Evolutionary conservation across 169 alveolate genomes (phyloP).

Genomic region (Neospora caninum): DNA sequence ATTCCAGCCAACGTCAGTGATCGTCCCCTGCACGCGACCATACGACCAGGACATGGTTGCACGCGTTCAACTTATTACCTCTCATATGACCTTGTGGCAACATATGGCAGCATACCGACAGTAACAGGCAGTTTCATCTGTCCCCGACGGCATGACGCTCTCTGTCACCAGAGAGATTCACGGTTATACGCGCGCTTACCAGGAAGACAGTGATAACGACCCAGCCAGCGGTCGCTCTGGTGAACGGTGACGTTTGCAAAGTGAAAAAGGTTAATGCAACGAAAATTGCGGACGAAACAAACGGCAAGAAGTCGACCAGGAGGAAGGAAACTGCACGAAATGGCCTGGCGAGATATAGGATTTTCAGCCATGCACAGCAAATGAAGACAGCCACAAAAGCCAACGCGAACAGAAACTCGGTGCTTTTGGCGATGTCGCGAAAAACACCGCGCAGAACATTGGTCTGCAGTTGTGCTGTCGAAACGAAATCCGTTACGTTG

Average conservation of each 20-base stretch:
- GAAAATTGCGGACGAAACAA: not conserved
- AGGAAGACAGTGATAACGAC: not conserved
- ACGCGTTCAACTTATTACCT: not conserved
- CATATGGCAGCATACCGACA: not conserved
- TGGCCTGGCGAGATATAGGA: not conserved
- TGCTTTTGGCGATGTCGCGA: conserved; percentile 48
- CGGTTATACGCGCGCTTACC: not conserved
- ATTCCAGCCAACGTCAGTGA: conserved; percentile 40
- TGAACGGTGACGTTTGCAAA: not conserved
- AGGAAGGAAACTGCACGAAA: not conserved
- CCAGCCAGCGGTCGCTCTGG: not conserved
- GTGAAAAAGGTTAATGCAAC: not conserved
- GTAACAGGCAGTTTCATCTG: conserved; percentile 10
- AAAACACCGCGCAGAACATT: conserved; percentile 22
- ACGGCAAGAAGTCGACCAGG: not conserved
- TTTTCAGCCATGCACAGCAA: not conserved
- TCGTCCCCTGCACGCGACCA: conserved; percentile 11
- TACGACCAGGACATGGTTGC: too few relatives aligned
- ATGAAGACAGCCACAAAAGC: conserved; percentile 1
- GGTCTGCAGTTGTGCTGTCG: not conserved
- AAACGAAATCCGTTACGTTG: conserved; percentile 21
- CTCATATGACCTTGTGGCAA: not conserved
- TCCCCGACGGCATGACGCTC: not conserved
- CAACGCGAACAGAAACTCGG: conserved; percentile 48
- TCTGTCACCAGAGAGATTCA: not conserved